Evolutionary conservation across 208 protist genomes (phyloP).

Genomic region (Trypanosoma rangeli): DNA sequence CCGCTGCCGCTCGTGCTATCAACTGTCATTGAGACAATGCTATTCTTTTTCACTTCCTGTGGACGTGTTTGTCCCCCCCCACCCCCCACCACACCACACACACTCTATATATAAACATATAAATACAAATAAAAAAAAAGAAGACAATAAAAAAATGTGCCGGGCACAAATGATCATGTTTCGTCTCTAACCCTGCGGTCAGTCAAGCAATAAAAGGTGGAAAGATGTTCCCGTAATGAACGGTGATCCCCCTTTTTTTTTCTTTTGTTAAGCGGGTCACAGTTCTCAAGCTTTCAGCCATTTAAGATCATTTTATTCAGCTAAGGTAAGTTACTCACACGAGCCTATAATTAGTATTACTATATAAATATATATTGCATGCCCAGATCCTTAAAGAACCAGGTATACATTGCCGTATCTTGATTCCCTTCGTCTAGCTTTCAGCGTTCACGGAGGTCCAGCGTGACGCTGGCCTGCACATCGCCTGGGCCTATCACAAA

Average conservation of each 20-base stretch:
- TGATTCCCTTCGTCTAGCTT: not conserved
- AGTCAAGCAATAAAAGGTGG: not conserved
- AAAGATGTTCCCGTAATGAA: not conserved
- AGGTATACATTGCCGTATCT: not conserved
- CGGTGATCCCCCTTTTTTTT: not conserved
- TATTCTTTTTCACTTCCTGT: not conserved
- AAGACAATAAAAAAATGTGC: not conserved
- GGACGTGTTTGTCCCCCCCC: not conserved
- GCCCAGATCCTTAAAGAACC: not conserved
- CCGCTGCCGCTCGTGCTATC: not conserved
- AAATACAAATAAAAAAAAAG: too few species aligned
- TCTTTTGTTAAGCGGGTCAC: not conserved
- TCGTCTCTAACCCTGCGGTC: not conserved
- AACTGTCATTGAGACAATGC: not conserved
- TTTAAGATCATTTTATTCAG: not conserved
- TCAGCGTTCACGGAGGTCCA: slow-evolving; percentile 10
- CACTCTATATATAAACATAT: too few species aligned
- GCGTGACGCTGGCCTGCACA: slow-evolving; percentile 16
- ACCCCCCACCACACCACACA: too few species aligned
- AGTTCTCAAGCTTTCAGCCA: not conserved
- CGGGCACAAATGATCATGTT: not conserved
- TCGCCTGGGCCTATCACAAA: slow-evolving; percentile 5
- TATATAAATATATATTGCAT: not conserved
- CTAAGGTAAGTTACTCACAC: not conserved
- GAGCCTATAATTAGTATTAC: not conserved